Evolutionary conservation across 2,329 filamentous ascomycete species (phyloP).

Genomic region (Bertia moriformis): DNA sequence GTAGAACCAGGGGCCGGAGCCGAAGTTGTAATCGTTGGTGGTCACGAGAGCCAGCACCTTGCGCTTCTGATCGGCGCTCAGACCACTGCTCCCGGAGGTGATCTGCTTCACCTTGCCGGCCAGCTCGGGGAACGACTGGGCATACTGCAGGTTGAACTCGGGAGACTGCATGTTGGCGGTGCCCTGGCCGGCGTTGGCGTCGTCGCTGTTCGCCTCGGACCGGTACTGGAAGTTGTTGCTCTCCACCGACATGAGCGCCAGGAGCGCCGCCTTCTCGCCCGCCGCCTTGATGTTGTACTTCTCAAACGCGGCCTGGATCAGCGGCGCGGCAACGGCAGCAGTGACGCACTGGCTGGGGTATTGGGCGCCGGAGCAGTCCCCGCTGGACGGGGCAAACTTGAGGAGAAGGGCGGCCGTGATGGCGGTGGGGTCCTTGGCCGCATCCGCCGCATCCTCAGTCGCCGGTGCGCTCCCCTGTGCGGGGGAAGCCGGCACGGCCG

Average conservation of each 20-base stretch:
- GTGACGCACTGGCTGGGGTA: slow-evolving; percentile 35
- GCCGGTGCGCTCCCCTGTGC: too few relatives aligned
- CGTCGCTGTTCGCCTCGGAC: slow-evolving; percentile 39
- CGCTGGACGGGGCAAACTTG: neutral
- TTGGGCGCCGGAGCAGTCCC: neutral
- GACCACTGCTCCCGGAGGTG: slow-evolving; percentile 10
- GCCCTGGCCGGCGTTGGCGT: slow-evolving; percentile 39
- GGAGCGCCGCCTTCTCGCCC: slow-evolving; percentile 41
- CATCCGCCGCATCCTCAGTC: too few relatives aligned
- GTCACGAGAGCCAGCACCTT: slow-evolving; percentile 33
- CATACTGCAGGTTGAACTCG: slow-evolving; percentile 38
- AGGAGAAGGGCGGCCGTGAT: neutral
- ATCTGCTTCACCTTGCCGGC: slow-evolving; percentile 14
- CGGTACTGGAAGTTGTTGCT: slow-evolving; percentile 46
- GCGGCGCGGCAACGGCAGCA: slow-evolving; percentile 30
- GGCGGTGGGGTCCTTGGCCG: too few relatives aligned
- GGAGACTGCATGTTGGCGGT: slow-evolving; percentile 52
- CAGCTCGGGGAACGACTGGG: slow-evolving; percentile 26
- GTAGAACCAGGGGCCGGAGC: slow-evolving; percentile 45
- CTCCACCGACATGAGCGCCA: slow-evolving; percentile 48
- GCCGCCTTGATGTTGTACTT: slow-evolving; percentile 33
- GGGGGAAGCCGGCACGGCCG: too few relatives aligned
- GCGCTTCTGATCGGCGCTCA: slow-evolving; percentile 19
- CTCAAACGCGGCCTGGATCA: slow-evolving; percentile 32
- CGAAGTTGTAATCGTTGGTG: slow-evolving; percentile 34